These are phyloP conservation scores for Apiospora pterosperma DNA, from an alignment of 2,329 filamentous ascomycete species.

Conservation along the genomic window DNA sequence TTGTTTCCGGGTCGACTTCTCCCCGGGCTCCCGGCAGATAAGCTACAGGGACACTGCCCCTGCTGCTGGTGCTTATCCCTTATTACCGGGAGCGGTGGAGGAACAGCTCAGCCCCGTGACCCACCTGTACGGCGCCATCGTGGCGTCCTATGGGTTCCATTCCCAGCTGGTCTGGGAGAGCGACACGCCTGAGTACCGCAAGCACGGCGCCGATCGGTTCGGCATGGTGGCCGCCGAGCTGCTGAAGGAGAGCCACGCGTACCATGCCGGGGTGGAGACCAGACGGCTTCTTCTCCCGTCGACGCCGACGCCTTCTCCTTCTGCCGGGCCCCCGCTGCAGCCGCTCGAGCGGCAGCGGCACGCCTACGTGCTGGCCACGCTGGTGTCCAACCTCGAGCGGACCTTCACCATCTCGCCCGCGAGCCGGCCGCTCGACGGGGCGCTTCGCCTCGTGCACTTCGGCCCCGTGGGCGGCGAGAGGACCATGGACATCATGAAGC, in stretches of 20 bases:
- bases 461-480: slow-evolving; percentile 60
- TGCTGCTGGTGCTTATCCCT: not conserved
- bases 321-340: slow-evolving; percentile 4
- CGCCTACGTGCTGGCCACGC: slow-evolving; percentile 71
- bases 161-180: slow-evolving; percentile 86
- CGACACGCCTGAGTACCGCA: slow-evolving; percentile 78
- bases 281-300: not conserved
- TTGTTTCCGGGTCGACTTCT: slow-evolving; percentile 60
- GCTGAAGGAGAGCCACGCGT: slow-evolving; percentile 52
- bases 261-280: slow-evolving; percentile 39
- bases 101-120: slow-evolving; percentile 31
- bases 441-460: slow-evolving; percentile 72
- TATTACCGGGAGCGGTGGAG: slow-evolving; percentile 11
- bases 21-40: slow-evolving; percentile 50
- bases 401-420: slow-evolving; percentile 78
- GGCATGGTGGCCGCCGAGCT: slow-evolving; percentile 78
- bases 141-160: slow-evolving; percentile 88
- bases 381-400: slow-evolving; percentile 79
- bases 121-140: slow-evolving; percentile 70
- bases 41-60: slow-evolving; percentile 24
- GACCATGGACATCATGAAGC: slow-evolving; percentile 74
- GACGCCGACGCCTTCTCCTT: slow-evolving; percentile 12
- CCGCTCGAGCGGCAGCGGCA: slow-evolving; percentile 47
- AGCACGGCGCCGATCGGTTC: slow-evolving; percentile 75
- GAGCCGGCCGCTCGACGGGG: slow-evolving; percentile 66